Base-by-base conservation (phyloP, 225 moss, liverwort and hornwort genomes). In the Sphagnum tenellum region DNA sequence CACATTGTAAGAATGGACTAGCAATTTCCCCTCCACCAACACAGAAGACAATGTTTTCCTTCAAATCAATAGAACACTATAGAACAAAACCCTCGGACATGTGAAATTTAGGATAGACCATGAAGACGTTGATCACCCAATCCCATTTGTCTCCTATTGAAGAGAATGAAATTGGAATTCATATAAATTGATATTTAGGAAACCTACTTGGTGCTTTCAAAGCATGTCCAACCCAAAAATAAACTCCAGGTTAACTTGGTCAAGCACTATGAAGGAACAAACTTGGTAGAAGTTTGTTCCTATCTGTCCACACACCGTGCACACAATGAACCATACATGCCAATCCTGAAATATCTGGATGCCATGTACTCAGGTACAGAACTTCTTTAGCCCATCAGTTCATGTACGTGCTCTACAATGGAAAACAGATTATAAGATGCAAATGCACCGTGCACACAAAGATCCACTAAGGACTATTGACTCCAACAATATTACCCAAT, bases 211-310 rank as follows among this genome's bases (percentile, higher is more conserved):
- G 73, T 98, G 92, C 67, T 98, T 98, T 51, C 92, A 90, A 65
- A 98, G 89, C 96, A 98, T 98, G 60, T 98, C 96, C 29, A 92
- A 80, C 45, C 96, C 96, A 71, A 92, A 98, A 67, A 92, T 98
- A 65, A 98, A 98, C 71, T 98, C 96, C 63, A 98, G 62, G 75
- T 98, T 88, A 63, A 90, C 86, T 65, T 98, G 96, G 69, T 98
- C 96, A 66, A 98, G 89, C 66, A 92, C 96, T 56, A 85, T 98
- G 76, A 98, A 98, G 62, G 96, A 92, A 71, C 96, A 98, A 4
- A 92, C 29, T 29, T 29, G 92, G 60, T 92, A 98, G 67, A 92
- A 92, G 69, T 89, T 92, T 69, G 58, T 69, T 49, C 96, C 96
- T 66, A 98, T 98, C 96, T 96, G 88, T 14, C 55, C 55, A 60